These are phyloP conservation scores for Geotrichum siamense DNA, from an alignment of 1,139 yeast species.

Conservation along the genomic window DNA sequence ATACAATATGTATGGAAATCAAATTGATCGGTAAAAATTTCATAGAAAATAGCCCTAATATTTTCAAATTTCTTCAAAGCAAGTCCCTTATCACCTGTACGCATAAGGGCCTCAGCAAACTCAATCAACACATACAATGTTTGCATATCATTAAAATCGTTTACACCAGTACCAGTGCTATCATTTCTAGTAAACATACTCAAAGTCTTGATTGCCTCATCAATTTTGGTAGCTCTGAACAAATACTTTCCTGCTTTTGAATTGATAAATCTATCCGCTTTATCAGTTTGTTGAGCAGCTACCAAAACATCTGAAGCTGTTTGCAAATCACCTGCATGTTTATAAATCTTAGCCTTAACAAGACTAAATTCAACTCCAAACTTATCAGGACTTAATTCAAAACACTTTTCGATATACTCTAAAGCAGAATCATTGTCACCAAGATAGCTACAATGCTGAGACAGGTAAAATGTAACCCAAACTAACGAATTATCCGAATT, in stretches of 20 bases:
- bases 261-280: slow-evolving; percentile 87
- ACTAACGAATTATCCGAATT: slow-evolving; percentile 46
- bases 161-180: slow-evolving; percentile 67
- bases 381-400: slow-evolving; percentile 53
- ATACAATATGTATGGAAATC: slow-evolving; percentile 93
- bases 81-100: slow-evolving; percentile 50
- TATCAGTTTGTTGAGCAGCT: slow-evolving; percentile 66
- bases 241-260: slow-evolving; percentile 81
- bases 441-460: slow-evolving; percentile 66
- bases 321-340: slow-evolving; percentile 54
- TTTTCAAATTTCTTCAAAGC: slow-evolving; percentile 74
- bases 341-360: slow-evolving; percentile 70
- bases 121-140: slow-evolving; percentile 85
- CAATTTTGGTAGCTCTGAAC: slow-evolving; percentile 69
- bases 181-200: slow-evolving; percentile 83
- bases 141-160: slow-evolving; percentile 84
- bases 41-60: slow-evolving; percentile 58
- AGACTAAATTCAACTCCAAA: slow-evolving; percentile 67
- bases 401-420: slow-evolving; percentile 53
- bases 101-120: slow-evolving; percentile 72
- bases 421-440: slow-evolving; percentile 48
- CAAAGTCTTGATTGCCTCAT: slow-evolving; percentile 66
- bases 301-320: slow-evolving; percentile 64
- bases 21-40: slow-evolving; percentile 73
- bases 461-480: slow-evolving; percentile 75